Evolutionary conservation across 179 eudicot species (phyloP).

Genomic region (Carnegiea gigantea): DNA sequence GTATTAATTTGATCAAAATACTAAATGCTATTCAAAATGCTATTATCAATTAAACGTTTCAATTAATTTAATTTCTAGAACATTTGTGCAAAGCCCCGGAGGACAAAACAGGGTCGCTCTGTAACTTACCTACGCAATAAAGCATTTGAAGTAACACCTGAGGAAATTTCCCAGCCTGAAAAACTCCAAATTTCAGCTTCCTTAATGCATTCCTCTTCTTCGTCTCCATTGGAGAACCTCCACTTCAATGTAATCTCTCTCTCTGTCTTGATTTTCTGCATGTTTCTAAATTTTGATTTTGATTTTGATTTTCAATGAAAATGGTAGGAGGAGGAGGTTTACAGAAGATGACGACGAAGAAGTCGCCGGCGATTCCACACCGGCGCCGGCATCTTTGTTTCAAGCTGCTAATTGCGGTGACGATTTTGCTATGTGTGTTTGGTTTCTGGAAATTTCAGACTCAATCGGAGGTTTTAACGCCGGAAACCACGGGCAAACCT

Average conservation of each 20-base stretch:
- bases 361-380: neutral
- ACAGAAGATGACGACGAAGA: conserved; percentile 20
- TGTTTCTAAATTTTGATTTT: neutral
- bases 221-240: conserved; percentile 27
- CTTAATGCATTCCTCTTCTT: conserved; percentile 5
- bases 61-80: neutral
- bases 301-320: neutral
- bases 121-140: neutral
- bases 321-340: conserved; percentile 31
- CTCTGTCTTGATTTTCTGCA: neutral
- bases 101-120: neutral
- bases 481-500: conserved; percentile 33
- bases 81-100: neutral
- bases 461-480: conserved; percentile 23
- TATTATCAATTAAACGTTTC: too few species aligned
- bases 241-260: conserved; percentile 25
- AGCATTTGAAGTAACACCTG: neutral
- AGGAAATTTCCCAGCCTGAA: neutral
- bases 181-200: conserved; percentile 12
- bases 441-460: conserved; percentile 41
- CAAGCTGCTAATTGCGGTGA: conserved; percentile 44
- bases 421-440: conserved; percentile 43
- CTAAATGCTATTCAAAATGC: too few species aligned
- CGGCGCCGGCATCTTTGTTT: conserved; percentile 7
- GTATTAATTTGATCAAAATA: too few species aligned